Evolutionary conservation across 2,329 filamentous ascomycete genomes (phyloP).

Genomic region (Fusarium drepaniforme): DNA sequence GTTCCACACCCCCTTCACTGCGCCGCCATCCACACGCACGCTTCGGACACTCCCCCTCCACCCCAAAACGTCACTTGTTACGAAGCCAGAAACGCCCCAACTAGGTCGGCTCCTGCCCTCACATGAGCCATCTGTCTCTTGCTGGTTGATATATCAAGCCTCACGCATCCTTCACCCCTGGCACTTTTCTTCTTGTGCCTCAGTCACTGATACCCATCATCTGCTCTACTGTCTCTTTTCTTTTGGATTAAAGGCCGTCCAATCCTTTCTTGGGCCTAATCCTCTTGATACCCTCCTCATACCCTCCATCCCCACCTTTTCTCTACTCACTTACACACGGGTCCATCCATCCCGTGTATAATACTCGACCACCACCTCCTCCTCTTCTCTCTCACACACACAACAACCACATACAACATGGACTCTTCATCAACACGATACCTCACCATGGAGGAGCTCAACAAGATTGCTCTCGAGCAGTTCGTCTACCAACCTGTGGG

Average conservation of each 20-base stretch:
- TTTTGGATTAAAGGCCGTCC: slow-evolving; percentile 23
- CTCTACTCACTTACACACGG: slow-evolving; percentile 35
- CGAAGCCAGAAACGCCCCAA: slow-evolving; percentile 46
- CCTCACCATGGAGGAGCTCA: slow-evolving; percentile 68
- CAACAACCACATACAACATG: slow-evolving; percentile 27
- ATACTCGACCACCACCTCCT: slow-evolving; percentile 13
- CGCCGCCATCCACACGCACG: slow-evolving; percentile 8
- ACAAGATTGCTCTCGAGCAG: slow-evolving; percentile 81
- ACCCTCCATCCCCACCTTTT: slow-evolving; percentile 5
- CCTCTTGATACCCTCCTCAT: slow-evolving; percentile 18
- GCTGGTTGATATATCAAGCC: slow-evolving; percentile 46
- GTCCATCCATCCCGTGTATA: slow-evolving; percentile 28
- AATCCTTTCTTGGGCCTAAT: slow-evolving; percentile 19
- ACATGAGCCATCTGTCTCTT: slow-evolving; percentile 46
- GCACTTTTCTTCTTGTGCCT: slow-evolving; percentile 28
- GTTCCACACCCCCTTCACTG: slow-evolving; percentile 56
- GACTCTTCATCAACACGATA: slow-evolving; percentile 55
- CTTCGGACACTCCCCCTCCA: slow-evolving; percentile 21
- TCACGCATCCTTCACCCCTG: slow-evolving; percentile 40
- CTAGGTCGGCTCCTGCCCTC: slow-evolving; percentile 13
- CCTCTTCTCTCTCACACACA: slow-evolving; percentile 17
- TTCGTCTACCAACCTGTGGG: slow-evolving; percentile 84
- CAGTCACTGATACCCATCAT: slow-evolving; percentile 36
- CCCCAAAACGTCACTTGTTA: slow-evolving; percentile 57
- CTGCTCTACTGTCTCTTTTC: slow-evolving; percentile 20